phyloP scores from a whole-genome alignment of 768 basidiomycete genomes.

The Macrolepiota dolichaula region DNA sequence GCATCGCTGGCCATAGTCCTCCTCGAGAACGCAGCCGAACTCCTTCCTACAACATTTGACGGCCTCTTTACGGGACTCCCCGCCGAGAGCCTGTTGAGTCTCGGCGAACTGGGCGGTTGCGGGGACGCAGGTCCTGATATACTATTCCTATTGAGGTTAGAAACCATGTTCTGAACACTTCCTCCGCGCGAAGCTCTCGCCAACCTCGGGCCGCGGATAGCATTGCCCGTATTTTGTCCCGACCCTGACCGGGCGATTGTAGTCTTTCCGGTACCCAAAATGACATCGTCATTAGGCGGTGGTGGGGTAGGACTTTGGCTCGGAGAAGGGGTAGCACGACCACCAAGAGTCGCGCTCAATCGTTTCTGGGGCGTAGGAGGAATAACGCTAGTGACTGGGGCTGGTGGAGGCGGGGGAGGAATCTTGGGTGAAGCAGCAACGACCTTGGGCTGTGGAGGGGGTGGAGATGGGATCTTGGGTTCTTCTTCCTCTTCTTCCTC shows the following conservation, averaged over 20 bases:
- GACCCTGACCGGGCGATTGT: slow-evolving; percentile 49
- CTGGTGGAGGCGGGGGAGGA: slow-evolving; percentile 26
- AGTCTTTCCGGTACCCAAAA: slow-evolving; percentile 33
- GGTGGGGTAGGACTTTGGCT: slow-evolving; percentile 25
- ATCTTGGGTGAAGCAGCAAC: not conserved
- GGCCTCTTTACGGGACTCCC: slow-evolving; percentile 42
- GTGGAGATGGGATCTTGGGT: slow-evolving; percentile 1
- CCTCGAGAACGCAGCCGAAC: slow-evolving; percentile 52
- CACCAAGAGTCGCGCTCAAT: slow-evolving; percentile 33
- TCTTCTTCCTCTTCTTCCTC: slow-evolving; percentile 11
- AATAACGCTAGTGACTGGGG: slow-evolving; percentile 42
- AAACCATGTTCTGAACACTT: slow-evolving; percentile 53
- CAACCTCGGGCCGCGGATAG: slow-evolving; percentile 26
- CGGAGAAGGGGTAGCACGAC: slow-evolving; percentile 28
- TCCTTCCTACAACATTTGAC: slow-evolving; percentile 47
- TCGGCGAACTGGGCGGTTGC: slow-evolving; percentile 29
- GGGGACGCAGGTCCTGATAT: slow-evolving; percentile 29
- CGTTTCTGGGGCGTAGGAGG: slow-evolving; percentile 52
- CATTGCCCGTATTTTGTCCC: slow-evolving; percentile 20
- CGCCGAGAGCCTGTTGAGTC: slow-evolving; percentile 41
- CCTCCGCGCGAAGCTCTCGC: slow-evolving; percentile 48
- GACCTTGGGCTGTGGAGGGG: slow-evolving; percentile 2
- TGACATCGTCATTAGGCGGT: slow-evolving; percentile 26
- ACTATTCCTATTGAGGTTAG: slow-evolving; percentile 52
- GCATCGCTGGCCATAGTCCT: slow-evolving; percentile 84